phyloP scores from a whole-genome alignment of 257 asterid genomes.

The Przewalskia tangutica region DNA sequence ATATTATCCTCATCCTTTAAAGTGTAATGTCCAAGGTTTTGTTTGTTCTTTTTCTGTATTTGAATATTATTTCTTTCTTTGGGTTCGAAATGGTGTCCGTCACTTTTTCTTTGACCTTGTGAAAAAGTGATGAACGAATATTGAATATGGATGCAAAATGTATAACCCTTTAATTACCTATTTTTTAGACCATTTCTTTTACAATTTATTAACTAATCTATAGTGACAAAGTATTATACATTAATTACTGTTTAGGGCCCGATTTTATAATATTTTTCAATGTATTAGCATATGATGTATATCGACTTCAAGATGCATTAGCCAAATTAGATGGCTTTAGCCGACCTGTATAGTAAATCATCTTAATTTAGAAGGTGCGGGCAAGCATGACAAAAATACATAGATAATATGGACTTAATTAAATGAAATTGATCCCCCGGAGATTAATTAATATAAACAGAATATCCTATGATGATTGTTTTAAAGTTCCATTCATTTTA shows the following conservation, averaged over 20 bases:
- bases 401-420: background rate
- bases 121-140: background rate
- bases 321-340: background rate
- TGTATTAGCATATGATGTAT: background rate
- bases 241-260: background rate
- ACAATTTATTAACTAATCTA: too few species aligned
- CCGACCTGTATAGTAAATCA: background rate
- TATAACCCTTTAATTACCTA: too few species aligned
- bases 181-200: too few species aligned
- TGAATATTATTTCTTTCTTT: background rate
- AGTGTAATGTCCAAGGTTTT: too few species aligned
- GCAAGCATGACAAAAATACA: background rate
- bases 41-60: background rate
- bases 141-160: background rate
- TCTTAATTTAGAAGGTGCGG: background rate
- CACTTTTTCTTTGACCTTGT: background rate
- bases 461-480: background rate
- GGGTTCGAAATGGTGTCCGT: background rate
- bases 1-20: background rate
- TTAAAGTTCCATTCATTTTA: background rate
- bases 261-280: background rate
- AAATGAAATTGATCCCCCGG: background rate
- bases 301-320: background rate
- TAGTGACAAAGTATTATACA: too few species aligned
- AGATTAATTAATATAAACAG: background rate